These are phyloP conservation scores for Colletotrichum spinosum DNA, from an alignment of 2,329 filamentous ascomycete genomes.

Conservation along the genomic window DNA sequence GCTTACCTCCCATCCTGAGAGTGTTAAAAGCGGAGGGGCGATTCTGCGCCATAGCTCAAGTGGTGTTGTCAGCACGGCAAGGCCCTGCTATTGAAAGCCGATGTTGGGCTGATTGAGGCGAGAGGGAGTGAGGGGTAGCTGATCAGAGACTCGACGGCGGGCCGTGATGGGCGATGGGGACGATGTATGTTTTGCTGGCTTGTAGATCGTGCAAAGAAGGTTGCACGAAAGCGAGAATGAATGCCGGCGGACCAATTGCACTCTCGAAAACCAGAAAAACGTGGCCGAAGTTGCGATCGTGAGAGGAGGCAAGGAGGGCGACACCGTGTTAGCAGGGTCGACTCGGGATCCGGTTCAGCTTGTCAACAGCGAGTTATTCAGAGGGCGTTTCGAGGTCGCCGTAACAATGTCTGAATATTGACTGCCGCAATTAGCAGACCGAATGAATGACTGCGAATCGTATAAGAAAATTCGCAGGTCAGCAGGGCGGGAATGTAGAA, in stretches of 20 bases:
- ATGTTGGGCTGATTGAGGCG: conserved; percentile 38
- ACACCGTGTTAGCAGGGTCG: conserved; percentile 24
- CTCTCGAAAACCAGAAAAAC: conserved; percentile 15
- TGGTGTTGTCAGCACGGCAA: conserved; percentile 37
- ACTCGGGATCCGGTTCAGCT: conserved; percentile 18
- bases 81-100: conserved; percentile 38
- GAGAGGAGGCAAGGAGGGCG: conserved; percentile 16
- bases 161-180: conserved; percentile 51
- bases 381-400: conserved; percentile 18
- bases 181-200: conserved; percentile 4
- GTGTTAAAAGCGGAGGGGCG: conserved; percentile 88
- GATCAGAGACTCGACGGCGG: conserved; percentile 43
- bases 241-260: conserved; percentile 24
- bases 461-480: conserved; percentile 16
- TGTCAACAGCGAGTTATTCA: conserved; percentile 7
- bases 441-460: conserved; percentile 5
- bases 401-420: conserved; percentile 15
- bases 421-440: conserved; percentile 23
- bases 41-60: conserved; percentile 81
- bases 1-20: conserved; percentile 97
- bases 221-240: conserved; percentile 25
- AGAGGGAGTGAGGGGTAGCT: conserved; percentile 44
- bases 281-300: conserved; percentile 4
- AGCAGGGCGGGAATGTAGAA: conserved; percentile 26
- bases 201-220: conserved; percentile 19